Percentiles rank a stretch among this genome's conserved stretches.
phyloP scores from a whole-genome alignment of 345 rosid species.

The Eucalyptus cladocalyx region DNA sequence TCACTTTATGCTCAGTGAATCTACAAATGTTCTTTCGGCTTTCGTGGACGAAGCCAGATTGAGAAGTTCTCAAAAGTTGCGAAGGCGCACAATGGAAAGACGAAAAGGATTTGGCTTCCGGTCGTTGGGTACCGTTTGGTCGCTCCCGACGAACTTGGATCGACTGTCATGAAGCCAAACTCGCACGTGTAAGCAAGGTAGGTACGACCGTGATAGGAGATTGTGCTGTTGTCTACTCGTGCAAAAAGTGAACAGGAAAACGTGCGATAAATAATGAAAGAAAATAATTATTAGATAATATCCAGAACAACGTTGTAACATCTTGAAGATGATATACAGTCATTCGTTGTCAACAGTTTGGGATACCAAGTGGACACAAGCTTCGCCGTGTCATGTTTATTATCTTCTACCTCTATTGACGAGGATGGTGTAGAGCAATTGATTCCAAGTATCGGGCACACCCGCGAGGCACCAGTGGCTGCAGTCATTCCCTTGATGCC shows the following conservation, averaged over 20 bases:
- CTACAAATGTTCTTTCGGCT: background rate
- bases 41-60: background rate
- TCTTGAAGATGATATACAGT: background rate
- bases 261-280: background rate
- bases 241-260: background rate
- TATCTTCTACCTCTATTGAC: background rate
- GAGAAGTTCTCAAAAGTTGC: background rate
- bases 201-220: background rate
- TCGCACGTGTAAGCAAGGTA: background rate
- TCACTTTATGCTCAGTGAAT: background rate
- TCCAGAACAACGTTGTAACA: background rate
- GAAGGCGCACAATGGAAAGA: background rate
- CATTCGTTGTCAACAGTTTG: background rate
- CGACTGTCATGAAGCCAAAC: background rate
- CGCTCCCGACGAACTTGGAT: background rate
- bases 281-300: background rate
- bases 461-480: conserved; percentile 44
- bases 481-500: conserved; percentile 17
- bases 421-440: conserved; percentile 13
- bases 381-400: background rate
- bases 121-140: background rate
- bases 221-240: background rate
- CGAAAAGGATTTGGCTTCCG: background rate
- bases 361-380: no score
- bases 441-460: conserved; percentile 33